Conservation (phyloP, 208 protist species). For the Acanthamoeba royreba region DNA sequence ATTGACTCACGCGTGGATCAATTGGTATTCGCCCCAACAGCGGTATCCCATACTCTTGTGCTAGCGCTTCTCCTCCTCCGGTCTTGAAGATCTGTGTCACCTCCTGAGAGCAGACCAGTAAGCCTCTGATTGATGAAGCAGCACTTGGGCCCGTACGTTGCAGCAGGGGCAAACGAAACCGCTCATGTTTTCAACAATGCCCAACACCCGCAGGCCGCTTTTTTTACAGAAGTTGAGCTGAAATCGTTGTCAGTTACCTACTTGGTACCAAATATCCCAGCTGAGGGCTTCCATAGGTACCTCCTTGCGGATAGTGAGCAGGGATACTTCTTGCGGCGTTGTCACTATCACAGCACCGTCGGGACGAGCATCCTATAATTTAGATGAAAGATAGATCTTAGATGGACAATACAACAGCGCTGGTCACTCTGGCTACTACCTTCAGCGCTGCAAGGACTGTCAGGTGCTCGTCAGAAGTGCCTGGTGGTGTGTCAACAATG, state of each 20-base stretch:
- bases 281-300: too few relatives aligned
- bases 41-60: background rate
- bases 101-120: background rate
- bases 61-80: constrained; percentile 10
- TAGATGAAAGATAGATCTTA: background rate
- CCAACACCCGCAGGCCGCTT: constrained; percentile 28
- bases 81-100: constrained; percentile 12
- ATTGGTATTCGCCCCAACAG: constrained; percentile 80
- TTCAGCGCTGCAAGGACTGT: constrained; percentile 91
- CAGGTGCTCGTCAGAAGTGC: constrained; percentile 99
- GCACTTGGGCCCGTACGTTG: background rate
- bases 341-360: constrained; percentile 80
- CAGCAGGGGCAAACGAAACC: constrained; percentile 58
- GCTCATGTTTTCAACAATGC: constrained; percentile 61
- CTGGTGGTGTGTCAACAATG: constrained; percentile 99
- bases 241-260: too few relatives aligned
- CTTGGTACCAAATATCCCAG: too few relatives aligned
- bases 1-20: constrained; percentile 72
- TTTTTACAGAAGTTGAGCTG: constrained; percentile 55
- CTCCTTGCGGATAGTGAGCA: constrained; percentile 25
- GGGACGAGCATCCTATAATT: background rate
- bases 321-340: constrained; percentile 88
- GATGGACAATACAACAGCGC: background rate
- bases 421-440: too few relatives aligned
- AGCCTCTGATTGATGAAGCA: background rate